Evolutionary conservation across 169 alveolate genomes (phyloP).

Genomic region (Amoebophrya sp.): DNA sequence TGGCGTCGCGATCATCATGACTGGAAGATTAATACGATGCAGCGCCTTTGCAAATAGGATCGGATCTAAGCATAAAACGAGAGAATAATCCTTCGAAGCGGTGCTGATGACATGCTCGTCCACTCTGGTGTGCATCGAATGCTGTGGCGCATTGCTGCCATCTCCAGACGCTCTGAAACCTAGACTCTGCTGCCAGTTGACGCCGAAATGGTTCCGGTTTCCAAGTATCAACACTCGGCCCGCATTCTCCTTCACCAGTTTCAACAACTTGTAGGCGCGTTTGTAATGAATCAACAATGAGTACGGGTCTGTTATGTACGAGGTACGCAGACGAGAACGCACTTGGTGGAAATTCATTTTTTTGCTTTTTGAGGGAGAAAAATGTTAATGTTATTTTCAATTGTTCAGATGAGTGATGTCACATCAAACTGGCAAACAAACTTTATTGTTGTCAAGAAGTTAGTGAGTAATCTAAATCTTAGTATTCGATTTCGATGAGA

Average conservation of each 20-base stretch:
- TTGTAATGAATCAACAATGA: conserved; percentile 44
- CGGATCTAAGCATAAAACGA: conserved; percentile 35
- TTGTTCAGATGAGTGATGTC: no score
- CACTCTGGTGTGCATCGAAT: background rate
- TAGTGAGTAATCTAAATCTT: no score
- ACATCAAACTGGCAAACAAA: no score
- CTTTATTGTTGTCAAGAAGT: no score
- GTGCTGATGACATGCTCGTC: conserved; percentile 38
- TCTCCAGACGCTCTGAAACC: conserved; percentile 36
- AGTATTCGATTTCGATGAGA: no score
- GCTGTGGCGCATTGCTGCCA: background rate
- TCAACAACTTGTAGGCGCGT: conserved; percentile 39
- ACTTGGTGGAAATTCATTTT: background rate
- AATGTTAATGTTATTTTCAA: no score
- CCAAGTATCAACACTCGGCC: conserved; percentile 42
- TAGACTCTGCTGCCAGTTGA: conserved; percentile 40
- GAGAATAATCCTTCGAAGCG: conserved; percentile 38
- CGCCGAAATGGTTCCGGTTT: conserved; percentile 45
- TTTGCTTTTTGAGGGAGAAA: no score
- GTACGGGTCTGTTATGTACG: conserved; percentile 33
- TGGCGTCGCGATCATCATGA: conserved; percentile 45
- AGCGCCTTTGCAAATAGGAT: conserved; percentile 34
- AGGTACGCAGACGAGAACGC: background rate
- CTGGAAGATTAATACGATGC: conserved; percentile 38
- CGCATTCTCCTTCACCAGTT: conserved; percentile 29